Percentiles rank a stretch among this genome's conserved stretches.
Evolutionary conservation across 2,329 filamentous ascomycete species (phyloP).

Genomic region (Cladosporium sp.): DNA sequence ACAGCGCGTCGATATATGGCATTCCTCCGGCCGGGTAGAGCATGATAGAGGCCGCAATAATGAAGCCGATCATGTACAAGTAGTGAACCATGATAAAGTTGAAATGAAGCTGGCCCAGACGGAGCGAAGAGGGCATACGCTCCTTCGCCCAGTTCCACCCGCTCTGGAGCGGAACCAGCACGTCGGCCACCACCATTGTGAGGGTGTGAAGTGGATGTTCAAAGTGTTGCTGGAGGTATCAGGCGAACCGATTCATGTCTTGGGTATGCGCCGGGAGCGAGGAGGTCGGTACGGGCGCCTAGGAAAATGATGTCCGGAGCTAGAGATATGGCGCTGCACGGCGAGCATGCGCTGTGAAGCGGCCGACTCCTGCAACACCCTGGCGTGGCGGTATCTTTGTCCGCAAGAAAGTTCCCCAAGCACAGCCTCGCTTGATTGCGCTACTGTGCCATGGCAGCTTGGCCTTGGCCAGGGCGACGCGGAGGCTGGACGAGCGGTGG

Average conservation of each 20-base stretch:
- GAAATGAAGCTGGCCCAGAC: conserved; percentile 52
- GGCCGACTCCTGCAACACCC: no score
- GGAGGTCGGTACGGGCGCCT: neutral
- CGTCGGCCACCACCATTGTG: conserved; percentile 2
- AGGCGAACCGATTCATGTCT: conserved; percentile 1
- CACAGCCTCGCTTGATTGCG: conserved; percentile 6
- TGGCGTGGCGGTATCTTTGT: no score
- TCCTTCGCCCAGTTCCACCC: conserved; percentile 16
- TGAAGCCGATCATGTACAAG: conserved; percentile 69
- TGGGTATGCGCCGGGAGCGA: neutral
- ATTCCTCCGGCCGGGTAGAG: conserved; percentile 62
- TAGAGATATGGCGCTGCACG: neutral
- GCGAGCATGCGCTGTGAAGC: neutral
- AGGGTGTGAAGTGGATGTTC: neutral
- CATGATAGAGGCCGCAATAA: conserved; percentile 68
- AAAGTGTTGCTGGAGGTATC: neutral
- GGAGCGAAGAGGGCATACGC: conserved; percentile 14
- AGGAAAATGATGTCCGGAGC: neutral
- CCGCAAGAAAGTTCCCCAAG: neutral
- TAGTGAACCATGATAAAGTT: conserved; percentile 83
- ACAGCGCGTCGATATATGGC: conserved; percentile 77
- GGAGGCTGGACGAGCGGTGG: no score
- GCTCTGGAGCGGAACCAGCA: conserved; percentile 18
- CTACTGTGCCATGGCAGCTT: conserved; percentile 2
- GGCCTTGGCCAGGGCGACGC: no score